Evolutionary conservation across 2,329 filamentous ascomycete genomes (phyloP), one percentile per base, ranked within the genome.

Genomic region (Graphilbum sp.): DNA sequence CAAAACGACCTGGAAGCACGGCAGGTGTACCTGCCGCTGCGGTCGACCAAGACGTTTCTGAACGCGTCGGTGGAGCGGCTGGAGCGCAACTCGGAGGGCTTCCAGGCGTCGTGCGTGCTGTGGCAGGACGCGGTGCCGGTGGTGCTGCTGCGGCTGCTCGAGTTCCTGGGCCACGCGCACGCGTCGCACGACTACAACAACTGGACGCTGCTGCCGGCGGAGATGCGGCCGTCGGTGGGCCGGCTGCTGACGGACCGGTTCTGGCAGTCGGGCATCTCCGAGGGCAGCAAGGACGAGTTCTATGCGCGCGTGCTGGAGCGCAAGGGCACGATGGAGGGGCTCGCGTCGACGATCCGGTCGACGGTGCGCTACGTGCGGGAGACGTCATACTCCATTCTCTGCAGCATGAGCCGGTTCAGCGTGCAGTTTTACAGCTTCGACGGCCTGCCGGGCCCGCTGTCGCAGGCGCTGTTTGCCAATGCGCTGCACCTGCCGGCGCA

Each of bases 191-290:
- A 94, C 49, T 73, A 83, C 2, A 65, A 72, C 17, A 92, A 86
- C 51, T 98, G 90, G 88, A 65, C 69, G 10, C 72, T 77, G 24
- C 60, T 94, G 15, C 79, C 86, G 2, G 55, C 64, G 11, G 84
- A 92, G 32, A 79, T 92, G 65, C 77, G 77, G 41, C 62, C 69
- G 5, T 74, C 93, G 37, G 81, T 96, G 30, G 72, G 75, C 32
- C 73, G 83, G 18, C 85, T 96, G 17, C 62, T 98, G 18, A 93
- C 86, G 13, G 90, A 98, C 57, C 72, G 90, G 19, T 98, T 98
- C 55, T 98, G 90, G 90, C 90, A 98, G 63, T 85, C 87, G 7
- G 90, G 90, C 10, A 98, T 98, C 36, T 96, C 90, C 0, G 82
- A 79, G 44, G 90, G 93, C 20, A 96, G 84, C 49, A 86, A 90